Evolutionary conservation across 257 asterid genomes (phyloP).

Genomic region (Handroanthus guayacan): DNA sequence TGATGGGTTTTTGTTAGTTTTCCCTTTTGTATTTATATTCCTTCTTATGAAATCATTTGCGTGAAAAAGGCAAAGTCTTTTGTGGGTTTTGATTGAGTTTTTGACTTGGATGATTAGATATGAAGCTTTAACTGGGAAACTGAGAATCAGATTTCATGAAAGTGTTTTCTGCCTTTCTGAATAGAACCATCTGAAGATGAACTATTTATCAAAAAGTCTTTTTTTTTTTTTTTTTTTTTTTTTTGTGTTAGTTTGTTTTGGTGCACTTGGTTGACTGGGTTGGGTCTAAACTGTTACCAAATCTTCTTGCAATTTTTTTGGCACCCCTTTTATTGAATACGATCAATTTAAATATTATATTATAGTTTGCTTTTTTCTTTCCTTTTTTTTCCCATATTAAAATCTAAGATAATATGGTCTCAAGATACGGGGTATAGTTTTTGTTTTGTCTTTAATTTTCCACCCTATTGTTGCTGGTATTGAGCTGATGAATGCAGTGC

Average conservation of each 20-base stretch:
- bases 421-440: background rate
- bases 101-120: slow-evolving; percentile 21
- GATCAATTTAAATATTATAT: background rate
- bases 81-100: slow-evolving; percentile 3
- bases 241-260: background rate
- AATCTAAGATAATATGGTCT: slow-evolving; percentile 6
- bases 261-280: background rate
- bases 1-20: slow-evolving; percentile 12
- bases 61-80: slow-evolving; percentile 5
- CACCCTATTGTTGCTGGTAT: background rate
- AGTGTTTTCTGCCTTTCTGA: background rate
- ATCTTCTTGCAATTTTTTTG: background rate
- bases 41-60: background rate
- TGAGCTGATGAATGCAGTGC: background rate
- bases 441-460: background rate
- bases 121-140: background rate
- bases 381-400: background rate
- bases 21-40: background rate
- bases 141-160: slow-evolving; percentile 4
- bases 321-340: background rate
- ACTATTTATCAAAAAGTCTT: background rate
- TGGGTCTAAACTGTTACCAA: background rate
- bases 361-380: background rate
- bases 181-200: background rate
- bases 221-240: background rate